Conservation (phyloP, 768 basidiomycete species). For the Psilocybe cubensis region DNA sequence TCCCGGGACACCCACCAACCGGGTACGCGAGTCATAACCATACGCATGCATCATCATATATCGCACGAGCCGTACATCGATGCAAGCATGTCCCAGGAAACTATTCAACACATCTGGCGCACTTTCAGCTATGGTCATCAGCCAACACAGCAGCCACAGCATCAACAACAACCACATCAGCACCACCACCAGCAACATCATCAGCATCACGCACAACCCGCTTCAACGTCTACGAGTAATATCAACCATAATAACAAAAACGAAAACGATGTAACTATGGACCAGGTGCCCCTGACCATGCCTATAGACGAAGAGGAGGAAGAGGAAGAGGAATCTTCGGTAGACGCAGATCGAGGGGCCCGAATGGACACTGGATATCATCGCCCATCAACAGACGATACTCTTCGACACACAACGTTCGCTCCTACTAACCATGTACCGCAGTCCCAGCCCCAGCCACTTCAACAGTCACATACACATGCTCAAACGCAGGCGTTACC, state of each 20-base stretch:
- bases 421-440: neutral
- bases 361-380: neutral
- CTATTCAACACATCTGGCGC: conserved; percentile 37
- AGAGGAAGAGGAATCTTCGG: conserved; percentile 5
- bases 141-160: neutral
- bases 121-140: conserved; percentile 27
- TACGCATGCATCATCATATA: conserved; percentile 48
- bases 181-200: conserved; percentile 3
- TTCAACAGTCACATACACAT: conserved; percentile 1
- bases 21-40: conserved; percentile 33
- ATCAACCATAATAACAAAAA: neutral
- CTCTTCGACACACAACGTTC: neutral
- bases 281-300: neutral
- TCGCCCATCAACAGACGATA: neutral
- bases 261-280: neutral
- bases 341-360: neutral
- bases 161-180: neutral
- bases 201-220: too few species aligned
- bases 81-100: conserved; percentile 38
- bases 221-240: conserved; percentile 1
- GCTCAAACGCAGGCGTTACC: neutral
- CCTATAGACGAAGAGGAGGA: neutral
- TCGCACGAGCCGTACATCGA: conserved; percentile 48
- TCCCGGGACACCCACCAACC: conserved; percentile 36
- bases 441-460: conserved; percentile 1